These are phyloP conservation scores for Yarrowia alimentaria DNA, from an alignment of 805 yeast species.

Conservation along the genomic window DNA sequence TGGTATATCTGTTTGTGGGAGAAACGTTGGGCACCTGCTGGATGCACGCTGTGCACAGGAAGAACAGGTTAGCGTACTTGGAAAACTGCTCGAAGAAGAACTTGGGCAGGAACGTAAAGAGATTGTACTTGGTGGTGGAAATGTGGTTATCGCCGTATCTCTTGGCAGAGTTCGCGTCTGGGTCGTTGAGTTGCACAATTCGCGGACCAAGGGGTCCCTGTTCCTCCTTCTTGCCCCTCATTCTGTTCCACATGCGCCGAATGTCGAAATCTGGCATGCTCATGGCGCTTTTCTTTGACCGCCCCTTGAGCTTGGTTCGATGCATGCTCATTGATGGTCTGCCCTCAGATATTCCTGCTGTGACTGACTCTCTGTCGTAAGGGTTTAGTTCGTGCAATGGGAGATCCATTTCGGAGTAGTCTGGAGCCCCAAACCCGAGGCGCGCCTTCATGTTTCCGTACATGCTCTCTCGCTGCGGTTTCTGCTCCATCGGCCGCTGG, in stretches of 20 bases:
- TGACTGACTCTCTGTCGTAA: constrained; percentile 6
- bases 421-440: constrained; percentile 34
- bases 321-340: constrained; percentile 7
- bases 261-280: constrained; percentile 39
- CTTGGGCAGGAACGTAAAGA: constrained; percentile 91
- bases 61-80: constrained; percentile 93
- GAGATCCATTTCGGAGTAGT: constrained; percentile 38
- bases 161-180: constrained; percentile 50
- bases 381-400: constrained; percentile 34
- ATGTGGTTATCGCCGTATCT: constrained; percentile 79
- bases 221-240: constrained; percentile 35
- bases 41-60: constrained; percentile 83
- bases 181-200: constrained; percentile 65
- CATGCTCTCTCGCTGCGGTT: constrained; percentile 32
- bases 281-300: constrained; percentile 29
- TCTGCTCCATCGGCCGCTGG: constrained; percentile 28
- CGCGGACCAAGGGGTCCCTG: constrained; percentile 50
- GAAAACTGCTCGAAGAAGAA: constrained; percentile 95
- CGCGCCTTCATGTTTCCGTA: constrained; percentile 34
- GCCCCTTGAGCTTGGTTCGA: constrained; percentile 30
- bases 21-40: constrained; percentile 97
- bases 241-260: constrained; percentile 37
- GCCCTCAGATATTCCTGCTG: constrained; percentile 10
- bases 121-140: constrained; percentile 91
- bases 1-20: constrained; percentile 94